Evolutionary conservation across 1,284 basidiomycete genomes (phyloP).

Genomic region (Cryptococcus floricola): DNA sequence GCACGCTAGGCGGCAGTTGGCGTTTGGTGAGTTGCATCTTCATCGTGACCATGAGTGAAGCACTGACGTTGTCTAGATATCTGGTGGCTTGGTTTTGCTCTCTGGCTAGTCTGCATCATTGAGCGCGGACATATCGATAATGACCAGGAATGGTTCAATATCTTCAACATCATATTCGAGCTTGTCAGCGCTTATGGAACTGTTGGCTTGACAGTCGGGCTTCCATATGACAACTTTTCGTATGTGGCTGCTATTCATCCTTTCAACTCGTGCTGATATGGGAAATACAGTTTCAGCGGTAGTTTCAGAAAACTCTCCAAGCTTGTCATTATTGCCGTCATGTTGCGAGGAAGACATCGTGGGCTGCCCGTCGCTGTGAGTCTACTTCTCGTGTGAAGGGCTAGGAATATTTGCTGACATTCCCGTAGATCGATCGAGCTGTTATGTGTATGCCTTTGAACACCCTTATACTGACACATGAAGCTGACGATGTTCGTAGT

Average conservation of each 20-base stretch:
- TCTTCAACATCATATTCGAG: slow-evolving; percentile 61
- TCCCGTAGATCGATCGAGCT: slow-evolving; percentile 44
- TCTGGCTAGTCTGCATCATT: slow-evolving; percentile 80
- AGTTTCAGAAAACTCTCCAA: slow-evolving; percentile 77
- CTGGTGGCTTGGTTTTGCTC: slow-evolving; percentile 78
- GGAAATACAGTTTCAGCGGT: slow-evolving; percentile 63
- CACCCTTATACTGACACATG: neutral
- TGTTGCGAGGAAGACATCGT: slow-evolving; percentile 89
- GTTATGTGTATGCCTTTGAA: slow-evolving; percentile 37
- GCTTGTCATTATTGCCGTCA: slow-evolving; percentile 76
- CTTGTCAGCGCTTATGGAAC: slow-evolving; percentile 83
- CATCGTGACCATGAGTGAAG: neutral
- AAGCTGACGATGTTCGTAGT: slow-evolving; percentile 14
- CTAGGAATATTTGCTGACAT: neutral
- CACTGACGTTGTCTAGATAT: slow-evolving; percentile 55
- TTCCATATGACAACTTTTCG: slow-evolving; percentile 56
- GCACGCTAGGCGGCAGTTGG: slow-evolving; percentile 27
- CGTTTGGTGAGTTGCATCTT: slow-evolving; percentile 11
- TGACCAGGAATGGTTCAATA: slow-evolving; percentile 64
- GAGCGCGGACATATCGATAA: slow-evolving; percentile 66
- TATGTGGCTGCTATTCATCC: slow-evolving; percentile 34
- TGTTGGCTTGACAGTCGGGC: slow-evolving; percentile 77
- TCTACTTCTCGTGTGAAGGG: slow-evolving; percentile 23
- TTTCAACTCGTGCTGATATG: neutral
- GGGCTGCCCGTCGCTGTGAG: slow-evolving; percentile 85